Evolutionary conservation across 2,329 filamentous ascomycete species (phyloP).

Genomic region (Fusarium phyllophilum): DNA sequence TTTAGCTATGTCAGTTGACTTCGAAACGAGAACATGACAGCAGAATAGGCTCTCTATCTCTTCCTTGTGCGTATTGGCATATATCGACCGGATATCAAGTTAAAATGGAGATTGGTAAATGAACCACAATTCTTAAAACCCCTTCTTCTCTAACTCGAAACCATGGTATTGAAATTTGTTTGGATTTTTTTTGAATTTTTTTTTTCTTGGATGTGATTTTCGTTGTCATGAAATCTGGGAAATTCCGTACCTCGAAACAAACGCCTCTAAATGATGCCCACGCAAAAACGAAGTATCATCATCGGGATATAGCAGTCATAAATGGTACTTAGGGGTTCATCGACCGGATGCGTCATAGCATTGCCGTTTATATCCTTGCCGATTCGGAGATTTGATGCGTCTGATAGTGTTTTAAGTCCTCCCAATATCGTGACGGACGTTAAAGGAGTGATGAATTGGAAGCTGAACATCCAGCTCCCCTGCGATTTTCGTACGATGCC

Average conservation of each 20-base stretch:
- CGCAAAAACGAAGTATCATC: slow-evolving; percentile 18
- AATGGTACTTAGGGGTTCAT: slow-evolving; percentile 4
- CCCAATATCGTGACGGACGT: neutral
- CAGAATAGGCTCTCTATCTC: slow-evolving; percentile 3
- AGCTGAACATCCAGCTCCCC: slow-evolving; percentile 31
- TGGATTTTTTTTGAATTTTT: neutral
- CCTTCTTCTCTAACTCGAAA: slow-evolving; percentile 32
- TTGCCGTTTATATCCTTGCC: slow-evolving; percentile 12
- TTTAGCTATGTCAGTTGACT: slow-evolving; percentile 8
- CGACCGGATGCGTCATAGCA: neutral
- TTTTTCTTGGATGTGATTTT: neutral
- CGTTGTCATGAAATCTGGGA: slow-evolving; percentile 21
- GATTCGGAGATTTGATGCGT: neutral
- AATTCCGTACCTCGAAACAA: slow-evolving; percentile 26
- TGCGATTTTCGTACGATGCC: slow-evolving; percentile 29
- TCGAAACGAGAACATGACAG: neutral
- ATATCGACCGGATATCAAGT: slow-evolving; percentile 23
- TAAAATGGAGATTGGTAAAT: slow-evolving; percentile 7
- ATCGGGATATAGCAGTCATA: slow-evolving; percentile 22
- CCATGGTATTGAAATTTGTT: neutral
- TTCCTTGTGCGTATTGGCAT: slow-evolving; percentile 1
- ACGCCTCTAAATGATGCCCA: slow-evolving; percentile 43
- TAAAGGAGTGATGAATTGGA: neutral
- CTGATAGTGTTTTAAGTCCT: neutral
- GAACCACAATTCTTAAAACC: slow-evolving; percentile 2